phyloP scores from a whole-genome alignment of 2,329 filamentous ascomycete species.

The Cytospora leucostoma region DNA sequence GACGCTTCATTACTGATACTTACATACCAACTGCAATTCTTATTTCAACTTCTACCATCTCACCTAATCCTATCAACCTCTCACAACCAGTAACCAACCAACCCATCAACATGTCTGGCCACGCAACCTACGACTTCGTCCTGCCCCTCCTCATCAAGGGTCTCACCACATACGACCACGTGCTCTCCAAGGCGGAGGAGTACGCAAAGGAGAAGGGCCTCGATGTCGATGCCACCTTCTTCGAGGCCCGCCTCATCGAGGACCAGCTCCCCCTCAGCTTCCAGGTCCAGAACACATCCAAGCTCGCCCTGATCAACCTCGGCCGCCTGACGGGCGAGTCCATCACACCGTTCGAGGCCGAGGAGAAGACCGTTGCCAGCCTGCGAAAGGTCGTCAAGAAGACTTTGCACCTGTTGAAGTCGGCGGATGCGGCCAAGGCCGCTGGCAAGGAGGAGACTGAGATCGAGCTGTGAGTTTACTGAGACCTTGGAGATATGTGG shows the following conservation, averaged over 20 bases:
- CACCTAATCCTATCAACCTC: not conserved
- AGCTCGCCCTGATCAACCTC: conserved; percentile 33
- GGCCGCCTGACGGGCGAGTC: conserved; percentile 33
- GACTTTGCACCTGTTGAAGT: conserved; percentile 30
- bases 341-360: conserved; percentile 31
- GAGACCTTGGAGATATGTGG: not conserved
- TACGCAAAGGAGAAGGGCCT: conserved; percentile 34
- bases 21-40: not conserved
- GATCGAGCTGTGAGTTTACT: conserved; percentile 34
- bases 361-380: conserved; percentile 26
- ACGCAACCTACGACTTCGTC: conserved; percentile 34
- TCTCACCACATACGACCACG: conserved; percentile 36
- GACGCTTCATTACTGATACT: not conserved
- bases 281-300: conserved; percentile 38
- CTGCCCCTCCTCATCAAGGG: conserved; percentile 35
- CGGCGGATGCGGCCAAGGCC: conserved; percentile 32
- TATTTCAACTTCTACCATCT: not conserved
- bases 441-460: conserved; percentile 32
- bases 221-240: conserved; percentile 33
- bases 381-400: conserved; percentile 26
- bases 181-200: conserved; percentile 34
- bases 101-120: conserved; percentile 30
- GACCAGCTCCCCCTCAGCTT: conserved; percentile 39
- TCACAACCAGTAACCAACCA: not conserved
- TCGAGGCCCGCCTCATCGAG: conserved; percentile 36